These are phyloP conservation scores for Astrothelium macrocarpum DNA, from an alignment of 495 filamentous ascomycete genomes.

Conservation along the genomic window DNA sequence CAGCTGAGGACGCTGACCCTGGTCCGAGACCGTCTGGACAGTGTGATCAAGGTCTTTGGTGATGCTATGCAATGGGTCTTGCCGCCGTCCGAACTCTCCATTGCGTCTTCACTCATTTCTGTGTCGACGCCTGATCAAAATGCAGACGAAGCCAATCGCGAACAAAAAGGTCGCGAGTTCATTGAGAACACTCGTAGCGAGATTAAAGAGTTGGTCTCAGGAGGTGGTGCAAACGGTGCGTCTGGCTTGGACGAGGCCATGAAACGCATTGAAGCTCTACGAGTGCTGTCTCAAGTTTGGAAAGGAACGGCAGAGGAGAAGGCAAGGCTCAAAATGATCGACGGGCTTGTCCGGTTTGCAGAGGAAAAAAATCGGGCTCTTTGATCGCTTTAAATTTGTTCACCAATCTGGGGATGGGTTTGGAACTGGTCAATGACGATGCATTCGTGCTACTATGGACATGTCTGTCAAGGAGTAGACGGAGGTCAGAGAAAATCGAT, in stretches of 20 bases:
- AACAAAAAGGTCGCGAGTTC: slow-evolving; percentile 70
- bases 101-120: slow-evolving; percentile 65
- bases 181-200: slow-evolving; percentile 60
- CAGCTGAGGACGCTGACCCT: slow-evolving; percentile 71
- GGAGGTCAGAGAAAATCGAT: too few species aligned
- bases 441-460: neutral
- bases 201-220: slow-evolving; percentile 55
- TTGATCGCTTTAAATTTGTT: neutral
- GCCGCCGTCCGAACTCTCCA: slow-evolving; percentile 55
- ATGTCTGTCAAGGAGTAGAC: too few species aligned
- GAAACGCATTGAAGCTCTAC: slow-evolving; percentile 60
- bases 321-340: slow-evolving; percentile 70
- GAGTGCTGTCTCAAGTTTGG: slow-evolving; percentile 68
- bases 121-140: slow-evolving; percentile 67
- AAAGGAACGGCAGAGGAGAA: slow-evolving; percentile 89
- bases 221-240: slow-evolving; percentile 31
- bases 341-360: slow-evolving; percentile 55
- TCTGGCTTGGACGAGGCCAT: slow-evolving; percentile 59
- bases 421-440: too few species aligned
- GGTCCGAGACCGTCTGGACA: slow-evolving; percentile 72
- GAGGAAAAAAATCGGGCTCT: slow-evolving; percentile 21
- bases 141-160: slow-evolving; percentile 51
- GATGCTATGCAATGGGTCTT: slow-evolving; percentile 90
- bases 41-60: slow-evolving; percentile 80
- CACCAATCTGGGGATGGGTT: too few species aligned